A percentile compares a stretch with the other conserved stretches of the same genome.
Conservation (phyloP, 139 green algal species). For the Zygnema cylindricum region DNA sequence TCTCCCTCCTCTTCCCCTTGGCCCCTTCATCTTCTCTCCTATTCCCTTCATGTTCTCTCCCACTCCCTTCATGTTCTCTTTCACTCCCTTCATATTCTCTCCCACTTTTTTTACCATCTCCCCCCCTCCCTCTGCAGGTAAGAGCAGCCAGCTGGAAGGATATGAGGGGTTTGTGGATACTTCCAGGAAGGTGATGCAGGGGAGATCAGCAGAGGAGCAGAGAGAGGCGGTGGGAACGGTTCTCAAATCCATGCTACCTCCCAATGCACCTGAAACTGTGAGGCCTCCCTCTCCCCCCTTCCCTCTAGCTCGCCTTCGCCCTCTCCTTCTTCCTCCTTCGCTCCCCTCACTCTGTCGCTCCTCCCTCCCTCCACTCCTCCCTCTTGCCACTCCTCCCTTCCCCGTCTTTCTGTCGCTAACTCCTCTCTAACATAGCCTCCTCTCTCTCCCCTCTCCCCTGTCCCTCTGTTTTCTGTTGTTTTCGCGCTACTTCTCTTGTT, state of each 20-base stretch:
- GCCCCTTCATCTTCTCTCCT: too few species aligned
- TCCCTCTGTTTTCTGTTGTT: neutral
- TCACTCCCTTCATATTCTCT: too few species aligned
- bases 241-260: constrained; percentile 53
- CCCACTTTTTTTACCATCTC: neutral
- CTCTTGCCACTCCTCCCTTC: too few species aligned
- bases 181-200: constrained; percentile 43
- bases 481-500: neutral
- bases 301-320: neutral
- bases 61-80: too few species aligned
- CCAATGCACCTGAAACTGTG: constrained; percentile 47
- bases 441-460: too few species aligned
- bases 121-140: neutral
- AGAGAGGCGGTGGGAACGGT: constrained; percentile 31
- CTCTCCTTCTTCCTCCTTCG: neutral
- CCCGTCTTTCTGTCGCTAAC: neutral
- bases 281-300: too few species aligned
- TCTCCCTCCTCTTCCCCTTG: too few species aligned
- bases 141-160: constrained; percentile 19
- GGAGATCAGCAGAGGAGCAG: constrained; percentile 39
- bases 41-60: too few species aligned
- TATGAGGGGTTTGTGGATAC: constrained; percentile 59
- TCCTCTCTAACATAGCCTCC: neutral
- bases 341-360: neutral
- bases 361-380: neutral